Evolutionary conservation across 805 yeast species (phyloP).

Genomic region (Pichia ethanolica): DNA sequence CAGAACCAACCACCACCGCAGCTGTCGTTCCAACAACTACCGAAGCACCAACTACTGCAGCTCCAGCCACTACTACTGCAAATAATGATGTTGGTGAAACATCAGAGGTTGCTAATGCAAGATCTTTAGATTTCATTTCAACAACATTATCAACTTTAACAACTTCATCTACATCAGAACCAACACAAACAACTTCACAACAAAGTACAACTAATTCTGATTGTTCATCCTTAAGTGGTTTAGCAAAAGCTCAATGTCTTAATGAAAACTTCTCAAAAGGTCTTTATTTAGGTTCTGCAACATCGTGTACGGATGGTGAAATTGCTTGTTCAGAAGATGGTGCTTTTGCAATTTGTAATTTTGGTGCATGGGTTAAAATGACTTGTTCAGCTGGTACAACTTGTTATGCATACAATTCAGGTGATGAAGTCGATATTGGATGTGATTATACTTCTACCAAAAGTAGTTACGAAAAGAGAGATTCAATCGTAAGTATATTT

Average conservation of each 20-base stretch:
- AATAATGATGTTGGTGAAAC: too few species aligned
- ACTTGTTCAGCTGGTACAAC: conserved; percentile 58
- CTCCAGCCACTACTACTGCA: too few species aligned
- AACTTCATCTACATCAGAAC: too few species aligned
- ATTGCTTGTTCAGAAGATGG: conserved; percentile 47
- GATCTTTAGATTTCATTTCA: too few species aligned
- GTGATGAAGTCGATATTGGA: conserved; percentile 37
- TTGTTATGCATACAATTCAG: conserved; percentile 45
- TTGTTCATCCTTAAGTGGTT: conserved; percentile 33
- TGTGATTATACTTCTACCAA: conserved; percentile 38
- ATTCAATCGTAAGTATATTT: conserved; percentile 15
- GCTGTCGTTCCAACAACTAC: too few species aligned
- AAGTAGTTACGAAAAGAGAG: conserved; percentile 26
- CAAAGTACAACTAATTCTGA: conserved; percentile 13
- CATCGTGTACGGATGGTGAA: conserved; percentile 40
- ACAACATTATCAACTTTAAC: too few species aligned
- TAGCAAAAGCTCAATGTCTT: conserved; percentile 35
- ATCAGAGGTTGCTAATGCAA: too few species aligned
- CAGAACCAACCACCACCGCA: too few species aligned
- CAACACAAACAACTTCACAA: too few species aligned
- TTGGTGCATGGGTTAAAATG: conserved; percentile 48
- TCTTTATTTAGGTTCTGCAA: conserved; percentile 32
- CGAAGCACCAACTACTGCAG: too few species aligned
- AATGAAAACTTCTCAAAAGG: conserved; percentile 39
- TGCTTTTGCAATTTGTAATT: conserved; percentile 46